Evolutionary conservation across 2,329 filamentous ascomycete genomes (phyloP), one percentile per base, ranked within the genome.

Genomic region (Aspergillus phoenicis): DNA sequence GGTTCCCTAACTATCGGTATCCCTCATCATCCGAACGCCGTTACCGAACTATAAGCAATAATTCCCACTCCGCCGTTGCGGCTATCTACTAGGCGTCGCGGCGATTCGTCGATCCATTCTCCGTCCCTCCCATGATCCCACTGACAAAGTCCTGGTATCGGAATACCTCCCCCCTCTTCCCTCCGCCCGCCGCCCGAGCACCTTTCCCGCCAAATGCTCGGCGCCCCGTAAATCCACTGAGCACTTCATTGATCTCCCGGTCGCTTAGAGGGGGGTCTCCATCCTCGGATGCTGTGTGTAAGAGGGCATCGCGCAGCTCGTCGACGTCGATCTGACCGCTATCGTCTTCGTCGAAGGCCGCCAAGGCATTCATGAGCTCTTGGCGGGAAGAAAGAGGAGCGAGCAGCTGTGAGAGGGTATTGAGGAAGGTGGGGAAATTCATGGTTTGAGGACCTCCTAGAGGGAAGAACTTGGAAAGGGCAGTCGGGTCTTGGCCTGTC

Each of bases 261-360:
- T 89, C 85, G 0, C 86, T 89, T 65, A 96, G 77, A 0, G 84
- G 77, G 41, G 80, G 81, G 74, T 82, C 83, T 41, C 91, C 91
- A 0, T 85, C 83, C 67, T 96, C 92, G 0, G 92, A 91, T 0
- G 88, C 87, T 0, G 93, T 97, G 66, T 93, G 86, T 43, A 97
- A 78, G 48, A 99, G 76, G 0, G 94, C 92, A 68, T 95, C 91
- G 49, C 90, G 87, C 64, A 99, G 78, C 75, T 97, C 92, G 0
- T 81, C 84, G 20, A 96, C 80, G 72, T 98, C 93, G 41, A 98
- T 87, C 76, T 97, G 93, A 3, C 95, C 95, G 70, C 91, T 95
- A 74, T 99, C 95, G 64, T 96, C 93, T 64, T 96, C 91, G 72
- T 99, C 95, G 73, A 98, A 98, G 0, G 95, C 95, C 2, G 92